Conservation (phyloP, 306 rosid species). For the Quercus berberidifolia region DNA sequence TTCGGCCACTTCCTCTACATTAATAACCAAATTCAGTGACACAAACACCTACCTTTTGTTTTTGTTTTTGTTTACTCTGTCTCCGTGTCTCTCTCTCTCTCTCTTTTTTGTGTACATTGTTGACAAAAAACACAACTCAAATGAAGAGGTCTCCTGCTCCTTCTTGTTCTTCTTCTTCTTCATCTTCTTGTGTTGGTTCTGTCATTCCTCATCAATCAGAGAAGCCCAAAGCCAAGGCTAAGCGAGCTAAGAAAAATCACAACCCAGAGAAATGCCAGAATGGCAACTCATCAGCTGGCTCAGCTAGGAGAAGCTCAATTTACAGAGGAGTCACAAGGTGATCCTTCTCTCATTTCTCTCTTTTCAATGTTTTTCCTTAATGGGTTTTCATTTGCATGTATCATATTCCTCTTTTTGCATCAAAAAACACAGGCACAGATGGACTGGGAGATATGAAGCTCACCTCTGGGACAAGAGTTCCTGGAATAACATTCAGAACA, state of each 20-base stretch:
- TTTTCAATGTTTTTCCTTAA: background rate
- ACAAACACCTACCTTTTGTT: conserved; percentile 1
- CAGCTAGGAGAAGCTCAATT: conserved; percentile 65
- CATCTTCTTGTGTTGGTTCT: conserved; percentile 27
- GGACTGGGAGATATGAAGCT: conserved; percentile 99
- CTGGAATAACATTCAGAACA: conserved; percentile 83
- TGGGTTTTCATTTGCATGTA: conserved; percentile 55
- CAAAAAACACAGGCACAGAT: conserved; percentile 64
- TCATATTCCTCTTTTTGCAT: conserved; percentile 3
- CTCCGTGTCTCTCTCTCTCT: too few species aligned
- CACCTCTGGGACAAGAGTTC: conserved; percentile 94
- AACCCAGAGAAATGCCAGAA: conserved; percentile 30
- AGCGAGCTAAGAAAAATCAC: conserved; percentile 28
- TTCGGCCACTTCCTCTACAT: conserved; percentile 5
- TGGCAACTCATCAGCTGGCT: background rate
- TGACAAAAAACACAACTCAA: background rate
- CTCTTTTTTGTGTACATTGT: too few species aligned
- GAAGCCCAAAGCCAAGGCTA: conserved; percentile 25
- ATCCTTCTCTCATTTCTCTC: background rate
- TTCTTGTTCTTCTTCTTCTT: conserved; percentile 47
- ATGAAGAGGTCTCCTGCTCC: conserved; percentile 71
- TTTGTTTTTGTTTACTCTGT: background rate
- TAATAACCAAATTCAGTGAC: background rate
- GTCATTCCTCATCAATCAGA: conserved; percentile 7
- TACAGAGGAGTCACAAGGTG: conserved; percentile 97